Evolutionary conservation across 805 yeast species (phyloP).

Genomic region (Monosporozyma servazzii): DNA sequence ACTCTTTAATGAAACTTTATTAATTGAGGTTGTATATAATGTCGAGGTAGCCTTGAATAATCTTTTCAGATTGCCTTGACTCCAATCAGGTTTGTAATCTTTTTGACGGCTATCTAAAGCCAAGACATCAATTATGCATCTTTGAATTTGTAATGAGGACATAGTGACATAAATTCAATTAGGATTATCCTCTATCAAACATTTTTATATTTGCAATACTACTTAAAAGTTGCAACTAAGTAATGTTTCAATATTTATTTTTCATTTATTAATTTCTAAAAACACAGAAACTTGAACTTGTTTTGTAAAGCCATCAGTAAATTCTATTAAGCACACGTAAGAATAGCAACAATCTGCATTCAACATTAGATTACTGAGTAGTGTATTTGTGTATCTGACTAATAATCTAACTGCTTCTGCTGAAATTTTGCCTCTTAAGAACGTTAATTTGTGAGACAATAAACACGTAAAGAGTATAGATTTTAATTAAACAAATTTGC

Average conservation of each 20-base stretch:
- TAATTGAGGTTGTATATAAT: constrained; percentile 44
- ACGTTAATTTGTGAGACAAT: background rate
- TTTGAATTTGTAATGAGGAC: constrained; percentile 24
- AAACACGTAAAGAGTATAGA: background rate
- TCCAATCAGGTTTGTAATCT: constrained; percentile 18
- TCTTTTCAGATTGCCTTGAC: constrained; percentile 20
- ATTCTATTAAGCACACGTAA: background rate
- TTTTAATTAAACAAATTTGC: background rate
- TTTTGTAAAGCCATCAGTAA: background rate
- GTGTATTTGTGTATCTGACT: background rate
- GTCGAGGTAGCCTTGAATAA: constrained; percentile 23
- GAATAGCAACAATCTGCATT: background rate
- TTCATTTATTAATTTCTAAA: background rate
- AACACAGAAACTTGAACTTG: background rate
- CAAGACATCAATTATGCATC: constrained; percentile 22
- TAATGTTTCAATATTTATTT: background rate
- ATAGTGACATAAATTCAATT: constrained; percentile 4
- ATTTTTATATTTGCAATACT: background rate
- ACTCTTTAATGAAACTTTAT: constrained; percentile 41
- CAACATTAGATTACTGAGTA: background rate
- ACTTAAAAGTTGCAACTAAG: background rate
- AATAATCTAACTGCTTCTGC: background rate
- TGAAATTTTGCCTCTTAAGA: background rate
- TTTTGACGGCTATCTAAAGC: constrained; percentile 11
- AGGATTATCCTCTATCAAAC: background rate